These are phyloP conservation scores for Kwoniella bestiolae DNA, from an alignment of 768 basidiomycete species.

Conservation along the genomic window DNA sequence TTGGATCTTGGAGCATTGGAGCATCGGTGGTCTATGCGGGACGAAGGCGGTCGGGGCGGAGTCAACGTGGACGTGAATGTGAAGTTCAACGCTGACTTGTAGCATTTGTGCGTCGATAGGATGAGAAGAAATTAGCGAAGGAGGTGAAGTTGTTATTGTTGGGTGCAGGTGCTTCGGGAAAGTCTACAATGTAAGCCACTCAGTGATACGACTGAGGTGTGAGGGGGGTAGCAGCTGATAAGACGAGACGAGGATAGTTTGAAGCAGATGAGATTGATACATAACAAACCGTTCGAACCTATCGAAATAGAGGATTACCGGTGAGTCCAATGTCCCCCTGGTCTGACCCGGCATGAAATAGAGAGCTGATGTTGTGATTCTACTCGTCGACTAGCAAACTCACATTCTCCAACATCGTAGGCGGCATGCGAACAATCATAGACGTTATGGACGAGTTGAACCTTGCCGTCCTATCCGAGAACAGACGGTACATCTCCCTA, in stretches of 20 bases:
- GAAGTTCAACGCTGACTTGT: not conserved
- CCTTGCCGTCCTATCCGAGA: conserved; percentile 70
- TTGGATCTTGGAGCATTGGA: not conserved
- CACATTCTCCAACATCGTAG: conserved; percentile 87
- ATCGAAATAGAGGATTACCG: conserved; percentile 81
- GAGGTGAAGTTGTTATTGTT: conserved; percentile 76
- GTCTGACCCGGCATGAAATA: too few relatives aligned
- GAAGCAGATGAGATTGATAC: conserved; percentile 97
- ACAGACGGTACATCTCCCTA: conserved; percentile 65
- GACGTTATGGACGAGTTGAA: conserved; percentile 90
- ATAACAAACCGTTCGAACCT: conserved; percentile 77
- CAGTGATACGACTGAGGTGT: not conserved
- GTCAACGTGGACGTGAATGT: not conserved
- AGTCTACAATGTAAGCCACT: conserved; percentile 73
- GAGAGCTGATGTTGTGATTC: not conserved
- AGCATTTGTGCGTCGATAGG: conserved; percentile 60
- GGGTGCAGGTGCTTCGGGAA: conserved; percentile 91
- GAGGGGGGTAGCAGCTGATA: not conserved
- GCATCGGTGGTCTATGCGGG: not conserved
- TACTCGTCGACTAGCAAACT: conserved; percentile 65
- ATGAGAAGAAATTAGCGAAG: conserved; percentile 69
- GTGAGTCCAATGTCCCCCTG: conserved; percentile 23
- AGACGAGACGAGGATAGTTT: conserved; percentile 1
- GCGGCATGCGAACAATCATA: conserved; percentile 78
- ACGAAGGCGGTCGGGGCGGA: not conserved